Evolutionary conservation across 1,139 yeast genomes (phyloP).

Genomic region (Saccharomyces pastorianus): DNA sequence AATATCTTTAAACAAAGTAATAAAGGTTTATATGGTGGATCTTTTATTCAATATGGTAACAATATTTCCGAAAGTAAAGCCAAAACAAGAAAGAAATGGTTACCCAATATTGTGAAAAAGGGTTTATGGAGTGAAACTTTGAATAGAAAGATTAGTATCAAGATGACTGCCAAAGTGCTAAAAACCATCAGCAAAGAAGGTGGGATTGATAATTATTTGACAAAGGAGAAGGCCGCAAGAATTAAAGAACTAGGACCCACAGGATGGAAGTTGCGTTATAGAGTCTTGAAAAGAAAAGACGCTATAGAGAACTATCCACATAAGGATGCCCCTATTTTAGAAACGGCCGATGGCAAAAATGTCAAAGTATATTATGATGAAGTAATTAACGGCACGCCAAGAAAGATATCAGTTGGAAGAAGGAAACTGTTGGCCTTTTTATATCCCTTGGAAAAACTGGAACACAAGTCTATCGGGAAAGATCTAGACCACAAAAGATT

Average conservation of each 20-base stretch:
- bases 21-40: constrained; percentile 84
- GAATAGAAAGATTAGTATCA: constrained; percentile 45
- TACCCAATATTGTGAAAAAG: constrained; percentile 71
- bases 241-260: constrained; percentile 83
- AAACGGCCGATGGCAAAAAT: constrained; percentile 31
- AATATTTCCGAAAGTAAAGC: constrained; percentile 70
- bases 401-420: constrained; percentile 53
- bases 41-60: constrained; percentile 69
- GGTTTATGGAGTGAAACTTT: constrained; percentile 80
- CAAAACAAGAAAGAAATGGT: constrained; percentile 68
- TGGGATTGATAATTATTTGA: constrained; percentile 80
- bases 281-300: constrained; percentile 43
- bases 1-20: constrained; percentile 74
- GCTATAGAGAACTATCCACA: constrained; percentile 26
- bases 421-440: constrained; percentile 50
- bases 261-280: constrained; percentile 85
- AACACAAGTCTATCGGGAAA: constrained; percentile 39
- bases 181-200: constrained; percentile 87
- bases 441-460: constrained; percentile 42
- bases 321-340: constrained; percentile 29
- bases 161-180: constrained; percentile 73
- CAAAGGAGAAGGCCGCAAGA: constrained; percentile 82
- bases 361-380: constrained; percentile 46
- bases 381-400: constrained; percentile 37
- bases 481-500: constrained; percentile 41